Evolutionary conservation across 78 protist genomes (phyloP), one percentile per base, ranked within the genome.

Genomic region (Dictyostelium purpureum): DNA sequence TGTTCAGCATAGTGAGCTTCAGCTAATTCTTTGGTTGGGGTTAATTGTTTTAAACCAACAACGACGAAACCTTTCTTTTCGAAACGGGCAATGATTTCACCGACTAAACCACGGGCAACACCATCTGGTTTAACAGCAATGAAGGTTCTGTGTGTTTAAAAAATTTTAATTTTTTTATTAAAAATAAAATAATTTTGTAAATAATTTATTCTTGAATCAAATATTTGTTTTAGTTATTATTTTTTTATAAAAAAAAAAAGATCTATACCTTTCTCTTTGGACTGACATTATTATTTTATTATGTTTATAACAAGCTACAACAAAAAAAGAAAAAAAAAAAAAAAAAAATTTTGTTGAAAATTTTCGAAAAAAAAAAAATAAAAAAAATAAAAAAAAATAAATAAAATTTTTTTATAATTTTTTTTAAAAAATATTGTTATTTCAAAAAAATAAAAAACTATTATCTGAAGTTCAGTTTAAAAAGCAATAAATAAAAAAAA

Each of bases 51-150:
- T 61, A 94, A 21, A 90, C 90, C 98, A 45, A 93, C 96, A 43
- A 96, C 40, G 76, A 79, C 71, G 97, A 38, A 96, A 38, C 98
- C 98, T 79, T 87, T 88, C 78, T 77, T 87, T 88, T 97, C 98
- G 78, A 97, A 97, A 28, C 98, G 89, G 57, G 40, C 16, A 77
- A 98, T 95, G 97, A 98, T 95, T 75, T 96, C 94, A 38, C 96
- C 97, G 26, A 97, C 96, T 14, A 80, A 91, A 11, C 94, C 94
- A 21, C 97, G 90, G 37, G 81, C 92, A 73, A 96, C 98, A 76
- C 97, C 96, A 66, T 97, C 98, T 69, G 97, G 97, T 95, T 97
- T 97, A 85, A 97, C 45, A 49, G 91, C 88, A 63, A 96, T 93
- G 97, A 89, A 96, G 35, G 99, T 94, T 49, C 98, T 90, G 87